Evolutionary conservation across 1,139 yeast genomes (phyloP).

Genomic region (Suhomyces kunorum): DNA sequence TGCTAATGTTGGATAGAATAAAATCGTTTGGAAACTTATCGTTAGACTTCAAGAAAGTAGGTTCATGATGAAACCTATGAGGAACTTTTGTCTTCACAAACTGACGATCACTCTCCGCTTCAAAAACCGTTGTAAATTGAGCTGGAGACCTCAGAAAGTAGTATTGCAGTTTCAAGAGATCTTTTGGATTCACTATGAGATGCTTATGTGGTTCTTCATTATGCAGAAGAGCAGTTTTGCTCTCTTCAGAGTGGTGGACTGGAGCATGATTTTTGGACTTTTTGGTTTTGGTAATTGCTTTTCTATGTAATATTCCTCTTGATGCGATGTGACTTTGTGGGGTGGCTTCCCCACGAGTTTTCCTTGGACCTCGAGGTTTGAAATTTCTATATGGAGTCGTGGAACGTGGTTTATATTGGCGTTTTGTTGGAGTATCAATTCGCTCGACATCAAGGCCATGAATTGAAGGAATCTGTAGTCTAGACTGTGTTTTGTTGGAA

Average conservation of each 20-base stretch:
- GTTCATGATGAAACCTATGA: background rate
- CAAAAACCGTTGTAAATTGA: slow-evolving; percentile 37
- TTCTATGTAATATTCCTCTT: slow-evolving; percentile 11
- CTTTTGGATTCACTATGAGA: slow-evolving; percentile 7
- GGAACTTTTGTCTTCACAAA: slow-evolving; percentile 14
- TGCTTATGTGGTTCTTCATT: background rate
- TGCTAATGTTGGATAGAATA: slow-evolving; percentile 23
- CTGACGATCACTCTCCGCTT: slow-evolving; percentile 36
- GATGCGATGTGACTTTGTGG: background rate
- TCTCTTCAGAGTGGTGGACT: background rate
- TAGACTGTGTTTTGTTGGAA: background rate
- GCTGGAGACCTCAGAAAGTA: slow-evolving; percentile 33
- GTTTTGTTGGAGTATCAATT: no score
- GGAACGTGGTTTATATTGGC: background rate
- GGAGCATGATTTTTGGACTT: background rate
- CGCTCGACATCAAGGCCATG: no score
- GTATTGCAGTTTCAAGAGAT: slow-evolving; percentile 18
- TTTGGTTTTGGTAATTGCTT: slow-evolving; percentile 2
- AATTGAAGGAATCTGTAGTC: background rate
- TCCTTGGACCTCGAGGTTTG: no score
- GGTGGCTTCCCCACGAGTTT: background rate
- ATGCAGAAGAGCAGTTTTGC: background rate
- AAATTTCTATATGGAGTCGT: background rate
- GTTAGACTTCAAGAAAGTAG: background rate
- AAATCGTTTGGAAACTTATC: slow-evolving; percentile 14